These are phyloP conservation scores for Coffea eugenioides DNA, from an alignment of 257 asterid genomes.

Conservation along the genomic window DNA sequence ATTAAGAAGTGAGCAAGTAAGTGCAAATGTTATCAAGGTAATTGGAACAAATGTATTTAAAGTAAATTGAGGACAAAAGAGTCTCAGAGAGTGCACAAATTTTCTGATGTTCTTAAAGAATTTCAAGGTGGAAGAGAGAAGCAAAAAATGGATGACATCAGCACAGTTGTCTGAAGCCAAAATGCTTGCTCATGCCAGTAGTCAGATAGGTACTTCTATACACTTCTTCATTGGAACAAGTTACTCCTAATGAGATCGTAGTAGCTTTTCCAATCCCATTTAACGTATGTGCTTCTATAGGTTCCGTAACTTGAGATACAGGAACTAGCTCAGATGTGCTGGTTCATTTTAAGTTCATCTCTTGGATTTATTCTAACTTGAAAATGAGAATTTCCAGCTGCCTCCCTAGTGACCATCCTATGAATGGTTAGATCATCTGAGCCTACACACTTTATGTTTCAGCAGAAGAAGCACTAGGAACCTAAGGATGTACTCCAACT, in stretches of 20 bases:
- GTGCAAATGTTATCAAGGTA: background rate
- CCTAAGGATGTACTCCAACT: background rate
- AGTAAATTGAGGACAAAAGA: background rate
- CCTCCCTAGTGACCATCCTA: background rate
- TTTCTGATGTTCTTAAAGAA: background rate
- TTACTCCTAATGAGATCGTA: background rate
- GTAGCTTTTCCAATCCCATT: background rate
- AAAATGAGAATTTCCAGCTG: background rate
- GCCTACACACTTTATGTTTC: background rate
- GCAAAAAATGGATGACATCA: background rate
- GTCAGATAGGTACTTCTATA: background rate
- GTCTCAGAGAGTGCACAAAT: background rate
- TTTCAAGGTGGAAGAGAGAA: background rate
- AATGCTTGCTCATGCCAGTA: background rate
- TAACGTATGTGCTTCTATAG: too few relatives aligned
- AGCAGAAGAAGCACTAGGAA: background rate
- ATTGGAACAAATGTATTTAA: background rate
- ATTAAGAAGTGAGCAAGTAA: conserved; percentile 17
- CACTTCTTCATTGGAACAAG: background rate
- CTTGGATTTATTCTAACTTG: background rate
- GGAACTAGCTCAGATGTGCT: background rate
- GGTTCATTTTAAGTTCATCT: background rate
- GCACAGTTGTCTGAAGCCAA: background rate
- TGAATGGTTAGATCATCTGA: background rate
- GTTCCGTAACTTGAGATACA: background rate